Evolutionary conservation across 768 basidiomycete species (phyloP).

Genomic region (Phanerochaete sordida): DNA sequence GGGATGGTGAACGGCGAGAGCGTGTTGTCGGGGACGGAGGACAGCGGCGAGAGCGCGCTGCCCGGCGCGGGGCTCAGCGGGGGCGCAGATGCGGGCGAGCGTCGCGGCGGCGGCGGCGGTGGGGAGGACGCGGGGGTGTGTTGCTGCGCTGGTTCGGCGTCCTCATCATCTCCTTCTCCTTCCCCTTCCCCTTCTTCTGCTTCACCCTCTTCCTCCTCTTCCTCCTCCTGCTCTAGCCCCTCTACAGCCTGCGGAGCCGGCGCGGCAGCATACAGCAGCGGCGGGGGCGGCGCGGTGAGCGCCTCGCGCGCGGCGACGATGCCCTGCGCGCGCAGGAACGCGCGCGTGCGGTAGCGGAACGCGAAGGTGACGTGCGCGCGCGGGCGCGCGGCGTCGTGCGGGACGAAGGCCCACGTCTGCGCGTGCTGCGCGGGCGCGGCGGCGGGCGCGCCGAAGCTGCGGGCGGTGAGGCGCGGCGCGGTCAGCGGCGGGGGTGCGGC

Average conservation of each 20-base stretch:
- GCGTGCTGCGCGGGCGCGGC: constrained; percentile 37
- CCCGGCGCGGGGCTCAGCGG: not conserved
- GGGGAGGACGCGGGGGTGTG: too few relatives aligned
- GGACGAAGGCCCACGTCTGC: constrained; percentile 51
- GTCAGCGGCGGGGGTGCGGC: too few relatives aligned
- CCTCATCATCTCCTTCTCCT: too few relatives aligned
- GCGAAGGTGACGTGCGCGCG: constrained; percentile 61
- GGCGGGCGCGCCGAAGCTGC: constrained; percentile 48
- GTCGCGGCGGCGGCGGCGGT: too few relatives aligned
- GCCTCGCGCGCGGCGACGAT: constrained; percentile 13
- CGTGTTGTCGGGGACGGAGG: too few relatives aligned
- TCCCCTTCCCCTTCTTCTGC: too few relatives aligned
- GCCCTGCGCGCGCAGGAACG: constrained; percentile 21
- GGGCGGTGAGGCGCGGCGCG: not conserved
- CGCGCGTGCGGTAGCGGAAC: constrained; percentile 57
- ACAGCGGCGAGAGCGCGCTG: not conserved
- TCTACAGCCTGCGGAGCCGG: not conserved
- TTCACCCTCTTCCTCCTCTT: too few relatives aligned
- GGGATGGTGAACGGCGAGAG: too few relatives aligned
- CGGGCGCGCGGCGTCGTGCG: constrained; percentile 37
- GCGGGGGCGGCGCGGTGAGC: not conserved
- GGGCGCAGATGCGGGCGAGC: too few relatives aligned
- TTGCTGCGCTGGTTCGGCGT: too few relatives aligned
- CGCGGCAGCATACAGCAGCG: not conserved
- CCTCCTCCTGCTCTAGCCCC: not conserved